Evolutionary conservation across 805 yeast genomes (phyloP).

Genomic region (Ogataea nonfermentans): DNA sequence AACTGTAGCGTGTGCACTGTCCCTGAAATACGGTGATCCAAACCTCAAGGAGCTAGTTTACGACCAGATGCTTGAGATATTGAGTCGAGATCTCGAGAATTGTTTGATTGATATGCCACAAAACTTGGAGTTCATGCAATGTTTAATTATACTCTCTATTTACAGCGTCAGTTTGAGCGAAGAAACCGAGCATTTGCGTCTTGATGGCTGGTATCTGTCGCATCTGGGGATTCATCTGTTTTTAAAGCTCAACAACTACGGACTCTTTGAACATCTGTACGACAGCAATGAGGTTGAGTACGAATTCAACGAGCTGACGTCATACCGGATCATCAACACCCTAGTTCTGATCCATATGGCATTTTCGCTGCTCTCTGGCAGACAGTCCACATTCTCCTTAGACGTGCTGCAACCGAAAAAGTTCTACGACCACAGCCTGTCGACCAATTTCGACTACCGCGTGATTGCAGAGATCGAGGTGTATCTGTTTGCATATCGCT

Average conservation of each 20-base stretch:
- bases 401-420: slow-evolving; percentile 47
- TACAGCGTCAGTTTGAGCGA: slow-evolving; percentile 63
- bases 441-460: slow-evolving; percentile 80
- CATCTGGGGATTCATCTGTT: slow-evolving; percentile 65
- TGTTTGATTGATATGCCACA: slow-evolving; percentile 44
- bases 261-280: slow-evolving; percentile 32
- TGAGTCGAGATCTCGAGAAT: slow-evolving; percentile 48
- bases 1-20: slow-evolving; percentile 62
- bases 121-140: slow-evolving; percentile 61
- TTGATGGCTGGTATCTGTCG: slow-evolving; percentile 72
- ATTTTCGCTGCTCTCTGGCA: slow-evolving; percentile 63
- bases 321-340: slow-evolving; percentile 70
- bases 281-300: slow-evolving; percentile 23
- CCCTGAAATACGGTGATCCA: slow-evolving; percentile 51
- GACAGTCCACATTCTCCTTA: slow-evolving; percentile 21
- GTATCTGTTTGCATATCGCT: slow-evolving; percentile 56
- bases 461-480: slow-evolving; percentile 75
- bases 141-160: slow-evolving; percentile 61
- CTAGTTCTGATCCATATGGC: slow-evolving; percentile 64
- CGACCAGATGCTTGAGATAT: slow-evolving; percentile 42
- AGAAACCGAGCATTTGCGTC: slow-evolving; percentile 38
- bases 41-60: slow-evolving; percentile 40
- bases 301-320: slow-evolving; percentile 48
- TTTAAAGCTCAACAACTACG: slow-evolving; percentile 49
- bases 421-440: slow-evolving; percentile 48